A percentile compares a stretch with the other conserved stretches of the same genome.
These are phyloP conservation scores for Diaporthe citriasiana DNA, from an alignment of 2,329 filamentous ascomycete species.

Conservation along the genomic window DNA sequence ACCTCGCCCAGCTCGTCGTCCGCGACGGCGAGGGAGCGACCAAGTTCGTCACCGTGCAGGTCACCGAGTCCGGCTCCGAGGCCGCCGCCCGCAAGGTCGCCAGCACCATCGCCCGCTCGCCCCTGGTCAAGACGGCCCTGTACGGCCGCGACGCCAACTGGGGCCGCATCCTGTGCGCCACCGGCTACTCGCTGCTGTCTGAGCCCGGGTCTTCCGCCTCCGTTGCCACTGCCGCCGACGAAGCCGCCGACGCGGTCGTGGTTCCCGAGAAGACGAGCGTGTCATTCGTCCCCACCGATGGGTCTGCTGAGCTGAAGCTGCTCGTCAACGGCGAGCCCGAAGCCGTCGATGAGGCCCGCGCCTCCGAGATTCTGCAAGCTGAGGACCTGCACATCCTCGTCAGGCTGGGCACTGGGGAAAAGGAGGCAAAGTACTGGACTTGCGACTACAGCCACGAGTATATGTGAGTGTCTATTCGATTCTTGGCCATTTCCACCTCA, in stretches of 20 bases:
- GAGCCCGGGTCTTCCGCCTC: slow-evolving; percentile 69
- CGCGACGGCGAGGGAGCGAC: slow-evolving; percentile 97
- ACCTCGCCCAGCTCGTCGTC: slow-evolving; percentile 92
- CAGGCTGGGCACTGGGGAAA: slow-evolving; percentile 75
- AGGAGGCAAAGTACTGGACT: slow-evolving; percentile 84
- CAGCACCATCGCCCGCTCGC: slow-evolving; percentile 88
- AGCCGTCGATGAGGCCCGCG: slow-evolving; percentile 80
- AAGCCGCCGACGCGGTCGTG: slow-evolving; percentile 72
- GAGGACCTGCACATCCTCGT: slow-evolving; percentile 87
- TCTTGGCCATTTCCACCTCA: background rate
- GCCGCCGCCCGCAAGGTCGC: slow-evolving; percentile 83
- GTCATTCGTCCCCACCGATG: slow-evolving; percentile 83
- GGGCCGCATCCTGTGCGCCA: slow-evolving; percentile 96
- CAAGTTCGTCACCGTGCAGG: slow-evolving; percentile 95
- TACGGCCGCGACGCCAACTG: slow-evolving; percentile 99
- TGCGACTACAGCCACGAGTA: slow-evolving; percentile 91
- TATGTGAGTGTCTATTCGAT: slow-evolving; percentile 55
- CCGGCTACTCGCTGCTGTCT: slow-evolving; percentile 81
- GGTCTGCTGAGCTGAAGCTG: slow-evolving; percentile 81
- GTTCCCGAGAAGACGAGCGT: slow-evolving; percentile 80
- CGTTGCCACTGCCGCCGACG: slow-evolving; percentile 74
- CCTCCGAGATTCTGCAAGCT: slow-evolving; percentile 81
- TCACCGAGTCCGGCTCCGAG: slow-evolving; percentile 79
- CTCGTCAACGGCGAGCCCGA: slow-evolving; percentile 86
- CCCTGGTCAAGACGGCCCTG: slow-evolving; percentile 95